phyloP scores from a whole-genome alignment of 441 rosid genomes.

The Biscutella laevigata region DNA sequence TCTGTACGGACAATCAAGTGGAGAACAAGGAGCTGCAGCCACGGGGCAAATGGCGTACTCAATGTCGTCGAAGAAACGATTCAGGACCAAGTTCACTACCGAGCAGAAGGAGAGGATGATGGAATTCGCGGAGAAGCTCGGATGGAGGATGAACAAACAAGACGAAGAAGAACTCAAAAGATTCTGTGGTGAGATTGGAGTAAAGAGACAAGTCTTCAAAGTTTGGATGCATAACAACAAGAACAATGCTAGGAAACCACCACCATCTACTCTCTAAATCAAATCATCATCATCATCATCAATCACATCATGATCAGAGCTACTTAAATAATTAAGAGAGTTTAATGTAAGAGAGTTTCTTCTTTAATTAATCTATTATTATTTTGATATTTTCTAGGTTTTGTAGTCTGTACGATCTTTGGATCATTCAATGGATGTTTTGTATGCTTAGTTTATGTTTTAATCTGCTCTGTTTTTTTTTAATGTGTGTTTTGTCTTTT shows the following conservation, averaged over 20 bases:
- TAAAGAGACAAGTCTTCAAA: conserved; percentile 75
- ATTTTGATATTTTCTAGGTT: conserved; percentile 17
- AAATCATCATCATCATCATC: neutral
- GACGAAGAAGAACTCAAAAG: conserved; percentile 64
- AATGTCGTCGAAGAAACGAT: conserved; percentile 63
- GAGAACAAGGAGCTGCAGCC: conserved; percentile 22
- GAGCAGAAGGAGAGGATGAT: conserved; percentile 86
- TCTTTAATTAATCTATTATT: conserved; percentile 1
- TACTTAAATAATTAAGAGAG: conserved; percentile 11
- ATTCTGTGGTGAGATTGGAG: conserved; percentile 67
- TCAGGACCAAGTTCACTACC: conserved; percentile 63
- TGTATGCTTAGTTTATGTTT: conserved; percentile 22
- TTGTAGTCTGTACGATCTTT: conserved; percentile 27
- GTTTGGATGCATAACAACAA: conserved; percentile 99
- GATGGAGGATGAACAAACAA: conserved; percentile 77
- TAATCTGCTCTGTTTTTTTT: neutral
- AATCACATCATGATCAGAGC: too few species aligned
- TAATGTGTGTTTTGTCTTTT: conserved; percentile 15
- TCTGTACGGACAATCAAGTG: conserved; percentile 37
- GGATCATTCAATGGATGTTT: conserved; percentile 31
- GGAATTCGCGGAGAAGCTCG: conserved; percentile 86
- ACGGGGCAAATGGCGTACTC: conserved; percentile 35
- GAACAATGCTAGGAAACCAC: conserved; percentile 50
- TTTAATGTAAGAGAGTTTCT: conserved; percentile 9
- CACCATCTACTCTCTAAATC: conserved; percentile 12